Conservation (phyloP, 805 yeast genomes). For the Sporopachydermia quercuum region DNA sequence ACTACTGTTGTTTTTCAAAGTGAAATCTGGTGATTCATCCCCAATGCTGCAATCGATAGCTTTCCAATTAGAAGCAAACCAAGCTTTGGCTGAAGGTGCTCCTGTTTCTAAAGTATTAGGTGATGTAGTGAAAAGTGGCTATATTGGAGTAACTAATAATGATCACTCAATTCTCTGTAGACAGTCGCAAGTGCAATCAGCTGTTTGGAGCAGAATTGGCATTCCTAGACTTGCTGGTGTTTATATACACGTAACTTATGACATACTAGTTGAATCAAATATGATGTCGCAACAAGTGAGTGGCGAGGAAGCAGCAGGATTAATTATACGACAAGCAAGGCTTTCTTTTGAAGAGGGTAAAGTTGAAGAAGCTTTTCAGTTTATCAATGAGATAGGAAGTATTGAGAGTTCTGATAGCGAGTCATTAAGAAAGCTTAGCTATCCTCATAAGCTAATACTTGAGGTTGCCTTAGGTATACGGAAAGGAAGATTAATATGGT, state of each 20-base stretch:
- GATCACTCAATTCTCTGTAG: neutral
- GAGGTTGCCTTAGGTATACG: neutral
- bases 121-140: neutral
- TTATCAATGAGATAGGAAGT: neutral
- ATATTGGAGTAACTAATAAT: neutral
- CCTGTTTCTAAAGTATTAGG: neutral
- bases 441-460: neutral
- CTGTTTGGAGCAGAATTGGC: neutral
- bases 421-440: neutral
- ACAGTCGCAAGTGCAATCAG: neutral
- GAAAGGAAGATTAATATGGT: neutral
- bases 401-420: neutral
- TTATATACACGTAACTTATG: neutral
- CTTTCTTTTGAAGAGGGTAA: neutral
- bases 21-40: constrained; percentile 31
- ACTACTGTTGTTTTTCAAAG: constrained; percentile 44
- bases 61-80: constrained; percentile 47
- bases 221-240: neutral
- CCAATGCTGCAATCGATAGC: constrained; percentile 31
- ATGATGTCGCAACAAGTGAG: neutral
- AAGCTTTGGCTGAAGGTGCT: neutral
- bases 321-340: neutral
- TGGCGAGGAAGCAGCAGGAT: neutral
- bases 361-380: neutral
- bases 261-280: neutral